Evolutionary conservation across 495 filamentous ascomycete species (phyloP), one percentile per base, ranked within the genome.

Genomic region (Ascobolus immersus): DNA sequence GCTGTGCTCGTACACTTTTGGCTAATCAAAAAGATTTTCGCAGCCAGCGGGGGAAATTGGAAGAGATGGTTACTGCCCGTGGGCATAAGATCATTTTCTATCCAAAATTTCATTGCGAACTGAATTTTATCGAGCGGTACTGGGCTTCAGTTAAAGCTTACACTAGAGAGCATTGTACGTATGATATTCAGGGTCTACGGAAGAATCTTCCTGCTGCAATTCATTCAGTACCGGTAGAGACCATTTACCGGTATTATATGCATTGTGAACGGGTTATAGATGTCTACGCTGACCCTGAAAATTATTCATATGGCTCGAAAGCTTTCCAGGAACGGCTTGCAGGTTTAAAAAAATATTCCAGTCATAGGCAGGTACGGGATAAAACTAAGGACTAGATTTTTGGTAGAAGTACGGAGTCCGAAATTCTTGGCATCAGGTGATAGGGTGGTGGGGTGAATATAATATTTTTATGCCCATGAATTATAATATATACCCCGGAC

Each of bases 81-180:
- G 15, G 32, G 7, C 37, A 39, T 34, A 10, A 19, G 14, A 9
- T 17, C 20, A 4, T 35, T 8, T 24, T 35, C 14, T 29, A 27
- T 39, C 22, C 26, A n/a, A 25, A 18, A 12, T 23, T 37, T 2
- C 12, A 37, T 17, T 33, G 28, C 22, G 28, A 37, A 21, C 13
- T 35, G 4, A 39, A 39, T n/a, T 41, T 14, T 2, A 37, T 33
- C 17, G 15, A 38, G 9, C 32, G 33, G 10, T 37, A 26, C 9
- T 41, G n/a, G 34, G 28, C 10, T 4, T 21, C 34, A 17, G 35
- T 13, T 22, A 41, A 41, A 21, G 24, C 28, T 20, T 19, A 38
- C 13, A 17, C 28, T 5, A 7, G n/a, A 1, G 17, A 28, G 21
- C 17, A 37, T 12, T 37, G 12, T 28, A 27, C 20, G 8, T 37